Evolutionary conservation across 1,139 yeast genomes (phyloP), one percentile per base, ranked within the genome.

Genomic region (Hanseniaspora gamundiae): DNA sequence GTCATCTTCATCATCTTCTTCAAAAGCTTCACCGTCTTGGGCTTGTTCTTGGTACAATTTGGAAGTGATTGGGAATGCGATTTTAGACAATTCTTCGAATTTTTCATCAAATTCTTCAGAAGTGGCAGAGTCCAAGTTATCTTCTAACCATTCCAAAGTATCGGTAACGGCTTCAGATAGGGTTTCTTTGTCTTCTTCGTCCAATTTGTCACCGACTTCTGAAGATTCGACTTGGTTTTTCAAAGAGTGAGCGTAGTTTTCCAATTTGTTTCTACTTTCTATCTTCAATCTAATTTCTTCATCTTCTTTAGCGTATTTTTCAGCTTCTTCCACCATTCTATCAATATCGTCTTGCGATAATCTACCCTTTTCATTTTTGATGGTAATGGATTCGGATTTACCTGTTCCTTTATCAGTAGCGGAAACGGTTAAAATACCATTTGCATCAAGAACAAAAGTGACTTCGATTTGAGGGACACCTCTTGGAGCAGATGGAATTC

Each of bases 381-480:
- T 91, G 51, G 95, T 85, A 61, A 91, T 85, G 51, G 94, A 80
- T 68, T 91, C 86, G 48, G 91, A 78, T 71, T 87, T 87, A 70
- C 95, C 95, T 52, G 97, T 88, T 64, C 94, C 95, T 74, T 87
- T 86, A 68, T 87, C 96, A 52, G 83, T 74, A 51, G 95, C 96
- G 52, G 86, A 74, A 51, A 87, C 96, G 69, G 83, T 87, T 68
- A 87, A 74, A 66, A 87, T 87, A 71, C 96, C 96, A 64, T 86
- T 86, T 52, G 95, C 95, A 65, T 87, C 96, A 59, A 87, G 73
- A 59, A 86, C 94, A 62, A 87, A 87, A 50, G 95, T 86, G 56
- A 88, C 95, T 73, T 87, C 96, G 60, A 87, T 85, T 72, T 87
- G 95, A 59, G 96, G 95, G 52, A 81, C 86, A 71, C 96, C 96